Evolutionary conservation across 208 protist species (phyloP).

Genomic region (Borovskyia barvae): DNA sequence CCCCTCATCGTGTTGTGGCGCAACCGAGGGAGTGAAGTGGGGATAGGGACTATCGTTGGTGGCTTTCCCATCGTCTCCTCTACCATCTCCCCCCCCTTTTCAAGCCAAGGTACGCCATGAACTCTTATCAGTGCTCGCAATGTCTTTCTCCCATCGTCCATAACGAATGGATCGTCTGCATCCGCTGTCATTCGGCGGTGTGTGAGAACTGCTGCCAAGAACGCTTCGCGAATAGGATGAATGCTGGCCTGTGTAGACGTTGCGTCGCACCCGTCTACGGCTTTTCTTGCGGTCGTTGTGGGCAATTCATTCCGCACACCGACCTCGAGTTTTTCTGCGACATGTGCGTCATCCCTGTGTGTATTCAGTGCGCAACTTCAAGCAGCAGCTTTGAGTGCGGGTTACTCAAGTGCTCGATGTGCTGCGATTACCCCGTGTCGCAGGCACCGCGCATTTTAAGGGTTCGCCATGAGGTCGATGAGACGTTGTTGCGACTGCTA

Average conservation of each 20-base stretch:
- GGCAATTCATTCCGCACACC: constrained; percentile 8
- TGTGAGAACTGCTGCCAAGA: constrained; percentile 37
- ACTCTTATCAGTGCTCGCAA: constrained; percentile 19
- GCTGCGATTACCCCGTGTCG: constrained; percentile 49
- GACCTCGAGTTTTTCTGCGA: constrained; percentile 58
- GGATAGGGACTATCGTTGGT: too few relatives aligned
- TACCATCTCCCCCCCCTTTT: too few relatives aligned
- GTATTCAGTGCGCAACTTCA: constrained; percentile 40
- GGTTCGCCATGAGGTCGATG: constrained; percentile 17
- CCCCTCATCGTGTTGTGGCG: too few relatives aligned
- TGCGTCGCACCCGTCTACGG: constrained; percentile 27
- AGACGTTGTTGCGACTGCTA: constrained; percentile 11
- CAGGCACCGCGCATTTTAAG: constrained; percentile 14
- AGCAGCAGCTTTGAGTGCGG: constrained; percentile 66
- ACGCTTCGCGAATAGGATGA: constrained; percentile 35
- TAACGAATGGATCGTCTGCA: constrained; percentile 30
- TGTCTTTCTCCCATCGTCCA: constrained; percentile 16
- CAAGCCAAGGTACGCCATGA: too few relatives aligned
- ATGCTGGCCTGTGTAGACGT: constrained; percentile 37
- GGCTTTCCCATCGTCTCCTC: too few relatives aligned
- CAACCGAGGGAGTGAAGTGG: too few relatives aligned
- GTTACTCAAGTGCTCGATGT: constrained; percentile 59
- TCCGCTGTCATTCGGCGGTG: constrained; percentile 34
- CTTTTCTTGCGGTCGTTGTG: constrained; percentile 60
- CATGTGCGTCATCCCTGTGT: constrained; percentile 56